A percentile compares a stretch with the other conserved stretches of the same genome.
These are phyloP conservation scores for Arthrobotrys sphaeroides DNA, from an alignment of 2,329 filamentous ascomycete species.

Conservation along the genomic window DNA sequence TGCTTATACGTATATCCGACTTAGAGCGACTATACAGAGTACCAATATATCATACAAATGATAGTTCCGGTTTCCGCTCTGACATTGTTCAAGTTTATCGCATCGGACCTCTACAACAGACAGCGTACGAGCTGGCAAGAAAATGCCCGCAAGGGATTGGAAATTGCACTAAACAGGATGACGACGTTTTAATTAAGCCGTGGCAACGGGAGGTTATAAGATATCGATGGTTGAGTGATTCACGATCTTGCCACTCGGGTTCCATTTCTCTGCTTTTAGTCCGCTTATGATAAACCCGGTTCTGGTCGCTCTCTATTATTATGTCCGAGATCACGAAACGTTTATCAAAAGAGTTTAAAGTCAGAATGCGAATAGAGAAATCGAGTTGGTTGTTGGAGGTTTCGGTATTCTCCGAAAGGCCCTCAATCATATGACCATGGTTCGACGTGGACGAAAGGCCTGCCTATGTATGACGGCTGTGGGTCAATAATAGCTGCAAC, in stretches of 20 bases:
- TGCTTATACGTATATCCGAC: background rate
- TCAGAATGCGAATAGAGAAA: background rate
- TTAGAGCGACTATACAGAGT: background rate
- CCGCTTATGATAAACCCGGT: too few relatives aligned
- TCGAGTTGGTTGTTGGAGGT: background rate
- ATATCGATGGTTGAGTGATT: background rate
- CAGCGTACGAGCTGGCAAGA: background rate
- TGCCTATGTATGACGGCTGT: too few relatives aligned
- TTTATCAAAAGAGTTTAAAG: background rate
- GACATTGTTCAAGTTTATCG: too few relatives aligned
- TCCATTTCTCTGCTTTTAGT: too few relatives aligned
- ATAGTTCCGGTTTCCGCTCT: too few relatives aligned
- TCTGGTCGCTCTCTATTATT: background rate
- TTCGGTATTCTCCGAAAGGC: background rate
- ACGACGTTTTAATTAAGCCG: slow-evolving; percentile 9
- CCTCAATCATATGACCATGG: background rate
- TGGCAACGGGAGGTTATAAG: slow-evolving; percentile 22
- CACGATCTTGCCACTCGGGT: background rate
- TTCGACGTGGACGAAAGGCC: background rate
- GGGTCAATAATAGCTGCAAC: background rate
- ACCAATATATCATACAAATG: too few relatives aligned
- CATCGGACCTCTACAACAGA: too few relatives aligned
- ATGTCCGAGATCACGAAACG: background rate
- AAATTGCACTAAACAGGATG: too few relatives aligned
- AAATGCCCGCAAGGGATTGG: background rate